These are phyloP conservation scores for Crepidotus variabilis DNA, from an alignment of 768 basidiomycete species.

Conservation along the genomic window DNA sequence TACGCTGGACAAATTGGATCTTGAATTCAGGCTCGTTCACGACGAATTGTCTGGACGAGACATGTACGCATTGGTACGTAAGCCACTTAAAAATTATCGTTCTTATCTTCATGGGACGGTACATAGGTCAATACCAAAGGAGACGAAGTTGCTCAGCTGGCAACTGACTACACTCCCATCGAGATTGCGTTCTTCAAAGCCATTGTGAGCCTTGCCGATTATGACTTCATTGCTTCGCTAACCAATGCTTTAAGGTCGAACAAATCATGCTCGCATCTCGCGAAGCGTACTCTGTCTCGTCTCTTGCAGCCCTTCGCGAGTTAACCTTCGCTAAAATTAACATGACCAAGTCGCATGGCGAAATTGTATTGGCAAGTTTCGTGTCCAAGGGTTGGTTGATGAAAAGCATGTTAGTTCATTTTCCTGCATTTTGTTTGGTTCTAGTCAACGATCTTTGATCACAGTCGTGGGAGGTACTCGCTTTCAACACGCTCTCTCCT, in stretches of 20 bases:
- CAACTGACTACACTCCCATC: slow-evolving; percentile 72
- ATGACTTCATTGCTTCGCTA: neutral
- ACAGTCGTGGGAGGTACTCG: slow-evolving; percentile 68
- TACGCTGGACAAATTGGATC: slow-evolving; percentile 62
- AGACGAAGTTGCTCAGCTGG: slow-evolving; percentile 80
- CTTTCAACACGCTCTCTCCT: slow-evolving; percentile 71
- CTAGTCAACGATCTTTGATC: neutral
- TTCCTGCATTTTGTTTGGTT: slow-evolving; percentile 5
- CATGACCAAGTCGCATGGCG: slow-evolving; percentile 75
- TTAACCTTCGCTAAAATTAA: slow-evolving; percentile 54
- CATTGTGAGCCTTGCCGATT: slow-evolving; percentile 47
- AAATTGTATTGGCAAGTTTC: slow-evolving; percentile 70
- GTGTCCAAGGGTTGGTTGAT: slow-evolving; percentile 79
- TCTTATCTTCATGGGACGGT: neutral
- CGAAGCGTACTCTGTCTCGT: slow-evolving; percentile 73
- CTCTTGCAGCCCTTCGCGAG: slow-evolving; percentile 73
- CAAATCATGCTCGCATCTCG: slow-evolving; percentile 82
- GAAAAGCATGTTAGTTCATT: slow-evolving; percentile 61
- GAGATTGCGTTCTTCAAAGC: slow-evolving; percentile 87
- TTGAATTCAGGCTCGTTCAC: slow-evolving; percentile 61
- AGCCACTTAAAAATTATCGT: neutral
- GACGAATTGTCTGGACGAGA: slow-evolving; percentile 65
- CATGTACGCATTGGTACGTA: slow-evolving; percentile 66
- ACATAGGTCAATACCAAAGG: slow-evolving; percentile 73
- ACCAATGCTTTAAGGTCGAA: slow-evolving; percentile 57